These are phyloP conservation scores for Schizonepeta tenuifolia DNA, from an alignment of 257 asterid species.

Conservation along the genomic window DNA sequence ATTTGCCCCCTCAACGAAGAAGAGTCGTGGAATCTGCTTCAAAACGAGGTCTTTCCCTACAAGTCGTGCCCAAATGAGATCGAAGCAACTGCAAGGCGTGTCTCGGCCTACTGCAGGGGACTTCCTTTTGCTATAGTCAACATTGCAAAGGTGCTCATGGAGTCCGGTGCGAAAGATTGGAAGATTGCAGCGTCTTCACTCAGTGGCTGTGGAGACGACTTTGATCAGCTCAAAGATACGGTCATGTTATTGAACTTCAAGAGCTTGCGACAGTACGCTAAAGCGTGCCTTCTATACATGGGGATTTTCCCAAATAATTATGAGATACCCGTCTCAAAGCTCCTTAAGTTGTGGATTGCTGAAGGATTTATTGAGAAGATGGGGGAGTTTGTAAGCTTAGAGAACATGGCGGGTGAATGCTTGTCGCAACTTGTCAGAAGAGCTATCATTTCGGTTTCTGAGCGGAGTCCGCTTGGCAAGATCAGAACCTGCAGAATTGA, in stretches of 20 bases:
- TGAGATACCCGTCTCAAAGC: constrained; percentile 16
- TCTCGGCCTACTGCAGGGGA: constrained; percentile 25
- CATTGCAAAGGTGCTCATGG: constrained; percentile 20
- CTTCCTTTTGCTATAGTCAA: constrained; percentile 32
- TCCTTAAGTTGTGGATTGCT: constrained; percentile 21
- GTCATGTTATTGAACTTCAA: constrained; percentile 15
- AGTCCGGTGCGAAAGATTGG: constrained; percentile 17
- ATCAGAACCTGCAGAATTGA: constrained; percentile 9
- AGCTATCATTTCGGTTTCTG: neutral
- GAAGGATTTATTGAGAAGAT: constrained; percentile 19
- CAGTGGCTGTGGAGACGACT: neutral
- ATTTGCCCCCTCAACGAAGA: neutral
- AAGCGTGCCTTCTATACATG: constrained; percentile 33
- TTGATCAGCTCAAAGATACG: neutral
- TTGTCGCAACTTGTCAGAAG: constrained; percentile 18
- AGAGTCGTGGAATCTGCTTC: constrained; percentile 22
- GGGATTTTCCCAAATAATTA: constrained; percentile 21
- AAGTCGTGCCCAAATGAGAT: neutral
- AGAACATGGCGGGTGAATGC: constrained; percentile 17
- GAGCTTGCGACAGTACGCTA: constrained; percentile 27
- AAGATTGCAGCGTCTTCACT: neutral
- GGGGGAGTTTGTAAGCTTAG: neutral
- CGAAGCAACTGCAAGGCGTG: neutral
- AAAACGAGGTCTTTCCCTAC: neutral
- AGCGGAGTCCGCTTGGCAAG: neutral